phyloP scores from a whole-genome alignment of 352 stramenopile species.

The Elongisporangium anandrum region DNA sequence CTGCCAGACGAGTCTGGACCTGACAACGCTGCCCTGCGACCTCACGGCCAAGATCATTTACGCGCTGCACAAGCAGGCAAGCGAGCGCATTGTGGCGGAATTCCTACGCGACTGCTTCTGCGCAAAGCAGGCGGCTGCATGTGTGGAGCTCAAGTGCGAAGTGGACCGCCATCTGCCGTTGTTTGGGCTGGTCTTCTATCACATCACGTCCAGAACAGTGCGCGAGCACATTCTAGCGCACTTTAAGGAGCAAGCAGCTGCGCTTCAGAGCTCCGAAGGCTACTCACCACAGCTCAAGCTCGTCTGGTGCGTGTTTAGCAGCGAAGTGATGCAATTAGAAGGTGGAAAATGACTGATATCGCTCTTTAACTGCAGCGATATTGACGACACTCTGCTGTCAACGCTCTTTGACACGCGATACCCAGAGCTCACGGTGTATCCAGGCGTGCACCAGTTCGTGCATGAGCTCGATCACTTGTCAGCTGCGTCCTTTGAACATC shows the following conservation, averaged over 20 bases:
- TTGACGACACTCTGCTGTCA: constrained; percentile 77
- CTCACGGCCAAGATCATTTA: constrained; percentile 49
- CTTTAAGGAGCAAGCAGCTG: constrained; percentile 48
- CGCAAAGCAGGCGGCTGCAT: constrained; percentile 26
- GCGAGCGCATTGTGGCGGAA: constrained; percentile 38
- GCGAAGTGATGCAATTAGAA: background rate
- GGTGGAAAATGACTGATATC: background rate
- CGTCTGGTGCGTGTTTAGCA: constrained; percentile 39
- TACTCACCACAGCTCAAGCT: constrained; percentile 63
- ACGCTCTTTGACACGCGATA: constrained; percentile 79
- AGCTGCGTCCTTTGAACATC: constrained; percentile 9
- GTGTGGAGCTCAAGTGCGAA: constrained; percentile 58
- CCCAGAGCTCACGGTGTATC: constrained; percentile 77
- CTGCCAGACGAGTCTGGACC: constrained; percentile 30
- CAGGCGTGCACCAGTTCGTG: constrained; percentile 78
- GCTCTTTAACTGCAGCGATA: constrained; percentile 37
- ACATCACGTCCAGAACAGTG: constrained; percentile 32
- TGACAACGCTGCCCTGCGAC: constrained; percentile 26
- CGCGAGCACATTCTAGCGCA: constrained; percentile 58
- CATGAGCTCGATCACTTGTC: constrained; percentile 58
- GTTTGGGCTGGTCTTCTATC: constrained; percentile 68
- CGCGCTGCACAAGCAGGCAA: constrained; percentile 49
- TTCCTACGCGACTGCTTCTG: constrained; percentile 60
- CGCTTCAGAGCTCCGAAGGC: constrained; percentile 14
- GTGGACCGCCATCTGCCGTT: constrained; percentile 65